Conservation (phyloP, 2,329 filamentous ascomycete species). For the Fusarium mexicanum region DNA sequence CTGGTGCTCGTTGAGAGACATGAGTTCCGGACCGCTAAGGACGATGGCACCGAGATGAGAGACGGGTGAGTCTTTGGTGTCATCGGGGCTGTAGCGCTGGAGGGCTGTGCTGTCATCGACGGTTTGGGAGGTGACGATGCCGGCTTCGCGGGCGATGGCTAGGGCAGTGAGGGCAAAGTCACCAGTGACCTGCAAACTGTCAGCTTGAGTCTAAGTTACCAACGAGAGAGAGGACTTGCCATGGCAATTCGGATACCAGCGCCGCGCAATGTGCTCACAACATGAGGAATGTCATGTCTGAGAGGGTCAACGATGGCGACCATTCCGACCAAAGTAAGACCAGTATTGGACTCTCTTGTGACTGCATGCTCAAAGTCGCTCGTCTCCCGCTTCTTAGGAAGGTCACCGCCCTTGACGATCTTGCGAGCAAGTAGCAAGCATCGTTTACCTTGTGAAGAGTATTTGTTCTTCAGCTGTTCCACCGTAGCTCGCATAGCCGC, state of each 20-base stretch:
- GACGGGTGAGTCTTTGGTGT: accelerated
- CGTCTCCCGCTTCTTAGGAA: constrained; percentile 58
- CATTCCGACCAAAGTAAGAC: constrained; percentile 76
- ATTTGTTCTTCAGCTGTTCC: neutral
- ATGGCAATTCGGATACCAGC: constrained; percentile 82
- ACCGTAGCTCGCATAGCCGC: neutral
- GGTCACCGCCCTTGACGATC: accelerated
- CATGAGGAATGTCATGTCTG: constrained; percentile 74
- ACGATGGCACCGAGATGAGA: constrained; percentile 61
- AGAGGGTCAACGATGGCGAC: constrained; percentile 83
- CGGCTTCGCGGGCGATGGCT: constrained; percentile 77
- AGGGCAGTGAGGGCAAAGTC: constrained; percentile 80
- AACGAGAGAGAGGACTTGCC: constrained; percentile 54
- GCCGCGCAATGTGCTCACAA: constrained; percentile 71
- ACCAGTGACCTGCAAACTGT: constrained; percentile 67
- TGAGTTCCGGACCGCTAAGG: constrained; percentile 72
- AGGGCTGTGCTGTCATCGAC: constrained; percentile 67
- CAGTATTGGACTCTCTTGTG: constrained; percentile 21
- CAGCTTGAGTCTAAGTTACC: accelerated
- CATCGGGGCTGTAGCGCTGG: constrained; percentile 43
- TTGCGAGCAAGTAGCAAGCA: constrained; percentile 3
- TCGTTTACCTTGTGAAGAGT: constrained; percentile 10
- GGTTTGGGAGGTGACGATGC: constrained; percentile 69
- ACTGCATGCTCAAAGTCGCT: constrained; percentile 69
- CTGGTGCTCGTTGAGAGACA: constrained; percentile 71